Conservation (phyloP, 163 green algal genomes). For the Prototheca cutis region DNA sequence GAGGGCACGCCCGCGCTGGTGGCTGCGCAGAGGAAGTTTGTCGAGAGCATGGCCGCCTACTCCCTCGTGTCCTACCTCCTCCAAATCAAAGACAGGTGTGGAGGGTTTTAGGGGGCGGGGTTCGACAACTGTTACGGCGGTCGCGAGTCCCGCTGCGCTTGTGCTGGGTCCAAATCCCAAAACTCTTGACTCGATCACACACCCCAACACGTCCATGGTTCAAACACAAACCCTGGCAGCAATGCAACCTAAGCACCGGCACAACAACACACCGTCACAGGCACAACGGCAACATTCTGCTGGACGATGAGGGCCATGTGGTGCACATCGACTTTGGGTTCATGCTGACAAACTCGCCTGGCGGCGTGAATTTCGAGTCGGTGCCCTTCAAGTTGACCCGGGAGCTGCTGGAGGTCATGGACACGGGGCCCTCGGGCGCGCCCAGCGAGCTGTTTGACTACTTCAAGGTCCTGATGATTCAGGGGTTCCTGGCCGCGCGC, state of each 20-base stretch:
- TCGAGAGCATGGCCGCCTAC: slow-evolving; percentile 90
- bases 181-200: too few species aligned
- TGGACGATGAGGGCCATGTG: slow-evolving; percentile 75
- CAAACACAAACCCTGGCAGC: too few species aligned
- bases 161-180: too few species aligned
- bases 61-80: slow-evolving; percentile 85
- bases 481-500: slow-evolving; percentile 85
- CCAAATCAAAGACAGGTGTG: slow-evolving; percentile 50
- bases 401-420: slow-evolving; percentile 95
- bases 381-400: slow-evolving; percentile 95
- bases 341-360: slow-evolving; percentile 92
- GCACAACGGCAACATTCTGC: slow-evolving; percentile 90
- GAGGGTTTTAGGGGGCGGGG: too few species aligned
- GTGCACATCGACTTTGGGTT: slow-evolving; percentile 99
- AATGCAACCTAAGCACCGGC: too few species aligned
- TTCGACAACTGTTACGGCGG: too few species aligned
- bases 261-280: slow-evolving; percentile 52
- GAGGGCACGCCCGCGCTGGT: slow-evolving; percentile 43
- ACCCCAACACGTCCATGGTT: too few species aligned
- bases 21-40: slow-evolving; percentile 79
- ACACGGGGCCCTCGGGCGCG: slow-evolving; percentile 71
- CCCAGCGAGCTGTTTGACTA: slow-evolving; percentile 90
- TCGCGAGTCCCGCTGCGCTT: too few species aligned
- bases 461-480: slow-evolving; percentile 97
- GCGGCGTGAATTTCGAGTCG: slow-evolving; percentile 89